Percentiles rank a stretch among this genome's conserved stretches.
Conservation (phyloP, 2,329 filamentous ascomycete genomes). For the Tolypocladium inflatum region DNA sequence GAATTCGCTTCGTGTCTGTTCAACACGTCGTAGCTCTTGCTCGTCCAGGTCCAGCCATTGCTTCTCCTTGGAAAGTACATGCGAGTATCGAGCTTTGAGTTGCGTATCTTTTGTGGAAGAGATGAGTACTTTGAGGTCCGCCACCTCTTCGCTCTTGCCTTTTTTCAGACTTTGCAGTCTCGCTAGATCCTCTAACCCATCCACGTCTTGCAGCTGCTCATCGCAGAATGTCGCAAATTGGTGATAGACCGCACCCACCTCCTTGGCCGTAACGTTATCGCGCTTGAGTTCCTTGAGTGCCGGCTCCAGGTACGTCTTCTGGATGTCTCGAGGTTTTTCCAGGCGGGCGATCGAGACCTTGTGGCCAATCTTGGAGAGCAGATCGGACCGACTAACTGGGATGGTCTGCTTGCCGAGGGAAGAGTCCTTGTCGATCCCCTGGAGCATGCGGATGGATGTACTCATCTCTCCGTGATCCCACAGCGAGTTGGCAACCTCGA, state of each 20-base stretch:
- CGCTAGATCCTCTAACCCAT: conserved; percentile 74
- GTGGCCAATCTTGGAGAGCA: conserved; percentile 80
- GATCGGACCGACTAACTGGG: conserved; percentile 61
- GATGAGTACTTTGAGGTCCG: conserved; percentile 57
- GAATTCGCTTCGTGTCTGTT: conserved; percentile 69
- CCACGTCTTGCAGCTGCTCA: conserved; percentile 79
- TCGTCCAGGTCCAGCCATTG: conserved; percentile 88
- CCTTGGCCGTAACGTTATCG: conserved; percentile 49
- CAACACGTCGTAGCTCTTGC: conserved; percentile 72
- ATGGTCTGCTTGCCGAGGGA: conserved; percentile 61
- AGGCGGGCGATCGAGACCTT: conserved; percentile 83
- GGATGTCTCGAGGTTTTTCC: conserved; percentile 84
- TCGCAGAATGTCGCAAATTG: conserved; percentile 95
- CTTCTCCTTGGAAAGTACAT: conserved; percentile 61
- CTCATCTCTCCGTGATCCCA: conserved; percentile 92
- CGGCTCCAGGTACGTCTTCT: conserved; percentile 74
- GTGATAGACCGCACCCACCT: conserved; percentile 83
- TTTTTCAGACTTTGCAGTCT: conserved; percentile 71
- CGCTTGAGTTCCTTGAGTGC: conserved; percentile 74
- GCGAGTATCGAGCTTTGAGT: conserved; percentile 45
- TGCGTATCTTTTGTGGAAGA: conserved; percentile 40
- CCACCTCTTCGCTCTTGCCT: conserved; percentile 72
- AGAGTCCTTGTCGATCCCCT: conserved; percentile 53
- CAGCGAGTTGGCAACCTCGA: conserved; percentile 80
- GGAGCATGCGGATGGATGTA: conserved; percentile 81